A percentile compares a stretch with the other conserved stretches of the same genome.
These are phyloP conservation scores for Saccharum hybrid DNA, from an alignment of 202 grass and related monocot species.

Conservation along the genomic window DNA sequence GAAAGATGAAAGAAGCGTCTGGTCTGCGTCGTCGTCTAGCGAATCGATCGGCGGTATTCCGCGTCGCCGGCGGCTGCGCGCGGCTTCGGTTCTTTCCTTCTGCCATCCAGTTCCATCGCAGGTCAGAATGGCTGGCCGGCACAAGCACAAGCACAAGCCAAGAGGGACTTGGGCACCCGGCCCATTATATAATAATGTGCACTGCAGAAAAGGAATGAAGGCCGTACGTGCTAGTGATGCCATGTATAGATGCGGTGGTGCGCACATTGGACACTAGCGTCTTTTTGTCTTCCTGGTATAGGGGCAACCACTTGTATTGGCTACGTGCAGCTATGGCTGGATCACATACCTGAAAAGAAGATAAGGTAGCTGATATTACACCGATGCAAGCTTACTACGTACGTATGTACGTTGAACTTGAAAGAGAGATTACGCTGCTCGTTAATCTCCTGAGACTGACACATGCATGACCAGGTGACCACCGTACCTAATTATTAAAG, in stretches of 20 bases:
- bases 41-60: not conserved
- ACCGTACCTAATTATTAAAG: too few relatives aligned
- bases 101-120: constrained; percentile 38
- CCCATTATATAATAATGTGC: constrained; percentile 25
- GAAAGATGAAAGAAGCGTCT: not conserved
- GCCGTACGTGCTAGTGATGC: not conserved
- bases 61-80: constrained; percentile 5
- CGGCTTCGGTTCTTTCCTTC: constrained; percentile 45
- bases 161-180: constrained; percentile 37
- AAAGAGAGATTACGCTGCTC: not conserved
- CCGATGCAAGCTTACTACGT: too few relatives aligned
- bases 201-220: not conserved
- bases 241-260: constrained; percentile 6
- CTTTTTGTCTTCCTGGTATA: not conserved
- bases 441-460: not conserved
- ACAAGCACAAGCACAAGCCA: constrained; percentile 7
- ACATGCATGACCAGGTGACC: not conserved
- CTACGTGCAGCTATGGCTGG: not conserved
- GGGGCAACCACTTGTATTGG: not conserved
- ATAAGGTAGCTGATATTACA: not conserved
- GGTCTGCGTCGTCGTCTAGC: constrained; percentile 21
- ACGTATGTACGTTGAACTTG: not conserved
- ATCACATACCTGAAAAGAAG: not conserved
- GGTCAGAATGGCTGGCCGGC: not conserved
- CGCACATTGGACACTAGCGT: not conserved